Percentiles rank a stretch among this genome's conserved stretches.
Conservation (phyloP, 225 moss, liverwort and hornwort genomes). For the Neckera pumila region DNA sequence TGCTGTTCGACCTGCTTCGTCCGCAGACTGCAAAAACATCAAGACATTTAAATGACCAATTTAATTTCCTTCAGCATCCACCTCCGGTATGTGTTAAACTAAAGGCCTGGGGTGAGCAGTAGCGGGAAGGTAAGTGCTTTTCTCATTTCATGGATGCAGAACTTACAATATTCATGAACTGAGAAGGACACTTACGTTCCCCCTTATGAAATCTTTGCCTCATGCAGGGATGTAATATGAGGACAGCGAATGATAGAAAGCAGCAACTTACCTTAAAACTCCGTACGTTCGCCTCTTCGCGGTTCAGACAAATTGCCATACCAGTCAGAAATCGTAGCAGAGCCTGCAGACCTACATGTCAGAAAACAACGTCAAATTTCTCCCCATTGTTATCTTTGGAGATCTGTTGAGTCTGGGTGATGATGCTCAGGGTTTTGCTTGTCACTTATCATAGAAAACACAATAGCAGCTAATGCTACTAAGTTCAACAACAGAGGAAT, state of each 20-base stretch:
- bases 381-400: background rate
- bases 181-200: background rate
- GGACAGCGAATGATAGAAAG: background rate
- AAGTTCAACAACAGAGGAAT: background rate
- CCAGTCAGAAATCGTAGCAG: conserved; percentile 82
- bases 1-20: conserved; percentile 72
- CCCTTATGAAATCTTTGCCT: background rate
- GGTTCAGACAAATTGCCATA: conserved; percentile 63
- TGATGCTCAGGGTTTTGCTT: background rate
- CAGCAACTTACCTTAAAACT: conserved; percentile 44
- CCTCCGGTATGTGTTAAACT: background rate
- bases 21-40: conserved; percentile 46
- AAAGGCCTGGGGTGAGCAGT: background rate
- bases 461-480: background rate
- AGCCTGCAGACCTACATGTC: conserved; percentile 67
- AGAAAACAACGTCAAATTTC: background rate
- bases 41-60: background rate
- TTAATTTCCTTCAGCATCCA: background rate
- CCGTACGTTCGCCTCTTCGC: conserved; percentile 73
- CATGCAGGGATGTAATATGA: background rate
- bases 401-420: background rate
- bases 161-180: background rate
- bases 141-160: background rate
- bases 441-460: background rate
- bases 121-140: background rate